Evolutionary conservation across 345 rosid genomes (phyloP).

Genomic region (Noccaea caerulescens): DNA sequence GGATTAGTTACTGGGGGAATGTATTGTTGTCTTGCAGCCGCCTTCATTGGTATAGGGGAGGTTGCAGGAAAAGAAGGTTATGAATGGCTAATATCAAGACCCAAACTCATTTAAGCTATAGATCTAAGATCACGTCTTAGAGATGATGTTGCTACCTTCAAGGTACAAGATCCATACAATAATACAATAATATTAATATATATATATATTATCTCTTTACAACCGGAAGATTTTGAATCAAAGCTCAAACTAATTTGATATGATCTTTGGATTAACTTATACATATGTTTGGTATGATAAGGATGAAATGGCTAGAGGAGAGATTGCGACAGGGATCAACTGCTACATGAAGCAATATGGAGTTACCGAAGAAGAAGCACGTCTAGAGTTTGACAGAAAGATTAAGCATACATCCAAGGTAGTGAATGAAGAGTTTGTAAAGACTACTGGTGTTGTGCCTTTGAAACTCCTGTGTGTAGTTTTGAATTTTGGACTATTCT

Average conservation of each 20-base stretch:
- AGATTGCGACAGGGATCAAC: conserved; percentile 11
- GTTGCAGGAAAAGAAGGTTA: not conserved
- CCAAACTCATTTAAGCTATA: not conserved
- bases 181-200: no score
- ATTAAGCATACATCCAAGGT: not conserved
- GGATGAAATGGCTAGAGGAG: conserved; percentile 10
- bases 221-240: no score
- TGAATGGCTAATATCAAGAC: conserved; percentile 4
- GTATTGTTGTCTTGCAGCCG: not conserved
- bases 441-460: not conserved
- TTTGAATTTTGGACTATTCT: conserved; percentile 6
- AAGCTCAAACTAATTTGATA: no score
- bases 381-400: not conserved
- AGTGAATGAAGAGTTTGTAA: conserved; percentile 10
- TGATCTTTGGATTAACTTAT: not conserved
- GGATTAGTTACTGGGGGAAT: not conserved
- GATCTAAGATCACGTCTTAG: not conserved
- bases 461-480: not conserved
- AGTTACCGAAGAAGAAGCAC: conserved; percentile 7
- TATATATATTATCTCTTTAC: no score
- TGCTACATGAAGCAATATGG: no score
- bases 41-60: not conserved
- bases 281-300: not conserved
- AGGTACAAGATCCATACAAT: not conserved
- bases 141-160: conserved; percentile 10